A percentile compares a stretch with the other conserved stretches of the same genome.
Conservation (phyloP, 179 eudicot genomes). For the Silene vulgaris region DNA sequence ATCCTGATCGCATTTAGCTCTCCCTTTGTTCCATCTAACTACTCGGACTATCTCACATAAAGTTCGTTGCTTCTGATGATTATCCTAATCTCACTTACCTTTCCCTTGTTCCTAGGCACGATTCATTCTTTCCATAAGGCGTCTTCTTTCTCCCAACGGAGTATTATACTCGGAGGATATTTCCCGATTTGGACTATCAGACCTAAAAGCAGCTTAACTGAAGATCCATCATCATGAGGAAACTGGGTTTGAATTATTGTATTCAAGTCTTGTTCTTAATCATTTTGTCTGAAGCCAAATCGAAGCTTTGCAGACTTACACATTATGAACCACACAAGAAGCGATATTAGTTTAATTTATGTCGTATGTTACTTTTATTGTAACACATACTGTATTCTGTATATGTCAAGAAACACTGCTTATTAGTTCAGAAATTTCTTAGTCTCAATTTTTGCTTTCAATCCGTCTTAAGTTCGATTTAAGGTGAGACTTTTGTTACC, state of each 20-base stretch:
- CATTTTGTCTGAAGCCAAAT: neutral
- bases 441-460: too few species aligned
- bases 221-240: neutral
- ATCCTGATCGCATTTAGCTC: neutral
- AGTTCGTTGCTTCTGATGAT: too few species aligned
- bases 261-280: neutral
- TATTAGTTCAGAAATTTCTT: too few species aligned
- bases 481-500: too few species aligned
- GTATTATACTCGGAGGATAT: conserved; percentile 59
- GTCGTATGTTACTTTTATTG: neutral
- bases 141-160: conserved; percentile 65
- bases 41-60: too few species aligned
- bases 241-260: neutral
- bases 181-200: conserved; percentile 36
- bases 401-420: too few species aligned
- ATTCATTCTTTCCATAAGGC: conserved; percentile 50
- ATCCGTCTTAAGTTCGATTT: too few species aligned
- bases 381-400: too few species aligned
- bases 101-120: conserved; percentile 45
- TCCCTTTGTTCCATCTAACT: neutral
- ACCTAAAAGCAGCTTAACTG: conserved; percentile 45
- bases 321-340: conserved; percentile 8
- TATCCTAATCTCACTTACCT: neutral
- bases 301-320: neutral
- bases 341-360: neutral